Evolutionary conservation across 768 basidiomycete genomes (phyloP).

Genomic region (Serendipita indica): DNA sequence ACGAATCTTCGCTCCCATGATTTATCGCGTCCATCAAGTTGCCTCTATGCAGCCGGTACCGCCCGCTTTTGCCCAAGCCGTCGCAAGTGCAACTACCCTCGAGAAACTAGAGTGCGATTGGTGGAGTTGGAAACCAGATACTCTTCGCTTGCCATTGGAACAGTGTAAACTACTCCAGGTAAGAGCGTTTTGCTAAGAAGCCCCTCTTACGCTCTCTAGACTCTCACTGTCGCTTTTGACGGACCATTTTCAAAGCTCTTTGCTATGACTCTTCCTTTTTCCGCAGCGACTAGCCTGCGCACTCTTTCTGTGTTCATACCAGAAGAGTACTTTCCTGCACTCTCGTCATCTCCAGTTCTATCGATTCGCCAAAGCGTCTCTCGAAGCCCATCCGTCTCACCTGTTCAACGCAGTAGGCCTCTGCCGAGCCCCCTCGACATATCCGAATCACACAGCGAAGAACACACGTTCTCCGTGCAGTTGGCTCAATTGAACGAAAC

Average conservation of each 20-base stretch:
- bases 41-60: constrained; percentile 22
- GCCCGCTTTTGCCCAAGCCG: constrained; percentile 20
- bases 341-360: constrained; percentile 18
- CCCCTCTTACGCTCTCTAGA: constrained; percentile 16
- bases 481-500: neutral
- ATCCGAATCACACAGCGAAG: neutral
- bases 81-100: constrained; percentile 20
- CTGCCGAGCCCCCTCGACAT: neutral
- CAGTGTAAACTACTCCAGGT: constrained; percentile 23
- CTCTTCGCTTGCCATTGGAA: constrained; percentile 25
- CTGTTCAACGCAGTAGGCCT: neutral
- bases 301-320: constrained; percentile 22
- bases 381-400: neutral
- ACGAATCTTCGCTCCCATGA: constrained; percentile 19
- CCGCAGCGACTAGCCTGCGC: constrained; percentile 21
- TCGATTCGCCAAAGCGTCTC: neutral
- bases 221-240: constrained; percentile 23
- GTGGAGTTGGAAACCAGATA: constrained; percentile 25
- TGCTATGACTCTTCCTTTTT: constrained; percentile 22
- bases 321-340: constrained; percentile 22
- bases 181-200: constrained; percentile 10
- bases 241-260: constrained; percentile 26
- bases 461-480: neutral
- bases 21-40: constrained; percentile 20
- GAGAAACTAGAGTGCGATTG: constrained; percentile 27